phyloP scores from a whole-genome alignment of 2,329 filamentous ascomycete species.

The Thelonectria rubi region DNA sequence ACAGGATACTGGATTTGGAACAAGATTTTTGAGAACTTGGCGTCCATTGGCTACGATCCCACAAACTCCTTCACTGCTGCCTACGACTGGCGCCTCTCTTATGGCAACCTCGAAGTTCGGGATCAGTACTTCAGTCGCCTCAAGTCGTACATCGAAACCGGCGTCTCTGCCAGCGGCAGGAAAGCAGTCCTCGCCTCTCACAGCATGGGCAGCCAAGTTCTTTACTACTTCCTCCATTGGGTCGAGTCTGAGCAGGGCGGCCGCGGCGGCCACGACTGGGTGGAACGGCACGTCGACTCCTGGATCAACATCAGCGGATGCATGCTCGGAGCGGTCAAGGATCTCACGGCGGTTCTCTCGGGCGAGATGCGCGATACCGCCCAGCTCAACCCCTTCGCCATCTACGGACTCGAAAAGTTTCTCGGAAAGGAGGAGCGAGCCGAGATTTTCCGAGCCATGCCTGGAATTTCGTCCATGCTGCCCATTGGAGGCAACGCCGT shows the following conservation, averaged over 20 bases:
- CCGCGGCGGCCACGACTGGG: conserved; percentile 85
- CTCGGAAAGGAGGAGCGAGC: conserved; percentile 88
- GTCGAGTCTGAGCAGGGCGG: conserved; percentile 83
- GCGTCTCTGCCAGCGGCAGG: conserved; percentile 73
- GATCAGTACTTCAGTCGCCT: conserved; percentile 95
- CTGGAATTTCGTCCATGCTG: conserved; percentile 94
- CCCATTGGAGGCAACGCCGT: conserved; percentile 92
- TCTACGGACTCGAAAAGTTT: conserved; percentile 97
- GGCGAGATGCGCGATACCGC: conserved; percentile 99
- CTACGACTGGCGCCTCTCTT: conserved; percentile 93
- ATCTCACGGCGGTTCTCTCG: conserved; percentile 86
- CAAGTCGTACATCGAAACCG: conserved; percentile 90
- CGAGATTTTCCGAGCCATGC: conserved; percentile 96
- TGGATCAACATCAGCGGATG: conserved; percentile 99
- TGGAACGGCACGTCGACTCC: conserved; percentile 86
- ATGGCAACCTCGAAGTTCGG: conserved; percentile 85
- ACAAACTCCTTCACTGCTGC: conserved; percentile 75
- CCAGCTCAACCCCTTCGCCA: conserved; percentile 93
- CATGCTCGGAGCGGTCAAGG: conserved; percentile 95
- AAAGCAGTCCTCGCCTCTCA: conserved; percentile 91
- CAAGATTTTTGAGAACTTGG: conserved; percentile 96
- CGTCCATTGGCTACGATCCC: conserved; percentile 95
- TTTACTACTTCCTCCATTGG: conserved; percentile 84
- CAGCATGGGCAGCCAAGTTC: conserved; percentile 96
- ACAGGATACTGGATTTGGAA: conserved; percentile 98